A percentile compares a stretch with the other conserved stretches of the same genome.
Evolutionary conservation across 768 basidiomycete genomes (phyloP).

Genomic region (Rhizopogon vesiculosus): DNA sequence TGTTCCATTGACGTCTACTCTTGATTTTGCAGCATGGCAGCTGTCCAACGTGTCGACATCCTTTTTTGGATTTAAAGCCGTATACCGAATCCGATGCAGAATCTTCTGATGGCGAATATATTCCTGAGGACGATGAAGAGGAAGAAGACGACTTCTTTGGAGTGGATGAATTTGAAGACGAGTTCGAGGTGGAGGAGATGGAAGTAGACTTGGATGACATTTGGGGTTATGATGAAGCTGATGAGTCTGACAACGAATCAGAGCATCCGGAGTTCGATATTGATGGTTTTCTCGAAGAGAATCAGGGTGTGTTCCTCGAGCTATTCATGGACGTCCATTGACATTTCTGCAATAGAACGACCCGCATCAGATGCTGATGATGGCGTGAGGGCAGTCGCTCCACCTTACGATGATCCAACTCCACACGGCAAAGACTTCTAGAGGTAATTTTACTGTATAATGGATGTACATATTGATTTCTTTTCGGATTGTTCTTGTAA

Average conservation of each 20-base stretch:
- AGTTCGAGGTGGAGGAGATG: slow-evolving; percentile 36
- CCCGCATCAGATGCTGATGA: background rate
- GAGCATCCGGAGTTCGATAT: slow-evolving; percentile 14
- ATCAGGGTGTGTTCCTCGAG: background rate
- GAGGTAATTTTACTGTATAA: background rate
- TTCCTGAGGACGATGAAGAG: slow-evolving; percentile 47
- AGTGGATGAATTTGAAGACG: slow-evolving; percentile 33
- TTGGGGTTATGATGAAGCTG: slow-evolving; percentile 10
- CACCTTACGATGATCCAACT: background rate
- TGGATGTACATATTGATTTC: background rate
- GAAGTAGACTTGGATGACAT: slow-evolving; percentile 24
- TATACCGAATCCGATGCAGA: slow-evolving; percentile 55
- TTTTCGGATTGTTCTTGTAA: slow-evolving; percentile 2
- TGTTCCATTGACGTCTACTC: slow-evolving; percentile 1
- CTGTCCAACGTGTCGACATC: slow-evolving; percentile 63
- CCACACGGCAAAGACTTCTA: background rate
- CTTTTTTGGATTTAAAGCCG: slow-evolving; percentile 51
- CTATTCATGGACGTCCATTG: background rate
- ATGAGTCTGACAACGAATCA: slow-evolving; percentile 39
- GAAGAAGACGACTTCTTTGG: slow-evolving; percentile 37
- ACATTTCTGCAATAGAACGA: background rate
- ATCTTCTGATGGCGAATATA: slow-evolving; percentile 64
- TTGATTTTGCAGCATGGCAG: slow-evolving; percentile 50
- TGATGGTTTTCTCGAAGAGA: slow-evolving; percentile 12
- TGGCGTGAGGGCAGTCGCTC: background rate